phyloP scores from a whole-genome alignment of 345 rosid species.

The Passiflora organensis region DNA sequence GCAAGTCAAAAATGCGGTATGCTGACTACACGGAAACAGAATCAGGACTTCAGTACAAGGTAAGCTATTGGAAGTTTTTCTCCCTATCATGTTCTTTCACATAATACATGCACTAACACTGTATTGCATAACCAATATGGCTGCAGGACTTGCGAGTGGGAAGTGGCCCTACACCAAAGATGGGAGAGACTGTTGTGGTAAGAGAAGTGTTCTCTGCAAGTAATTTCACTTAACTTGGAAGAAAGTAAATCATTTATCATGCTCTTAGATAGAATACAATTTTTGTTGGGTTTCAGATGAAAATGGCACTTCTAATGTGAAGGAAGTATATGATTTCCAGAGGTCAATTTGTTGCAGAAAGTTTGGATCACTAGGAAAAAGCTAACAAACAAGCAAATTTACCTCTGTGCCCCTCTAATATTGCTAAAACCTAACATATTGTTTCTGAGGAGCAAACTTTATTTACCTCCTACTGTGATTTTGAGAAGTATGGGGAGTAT shows the following conservation, averaged over 20 bases:
- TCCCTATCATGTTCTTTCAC: not conserved
- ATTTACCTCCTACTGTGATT: too few species aligned
- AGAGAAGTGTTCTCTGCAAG: slow-evolving; percentile 15
- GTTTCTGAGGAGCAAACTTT: too few species aligned
- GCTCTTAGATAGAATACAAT: not conserved
- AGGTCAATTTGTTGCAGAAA: too few species aligned
- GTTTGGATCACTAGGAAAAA: too few species aligned
- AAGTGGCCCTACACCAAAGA: slow-evolving; percentile 70
- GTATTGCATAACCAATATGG: slow-evolving; percentile 16
- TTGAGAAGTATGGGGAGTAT: too few species aligned
- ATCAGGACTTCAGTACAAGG: slow-evolving; percentile 97
- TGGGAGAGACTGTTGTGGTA: slow-evolving; percentile 83
- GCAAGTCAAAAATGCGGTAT: slow-evolving; percentile 80
- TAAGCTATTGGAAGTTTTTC: slow-evolving; percentile 20
- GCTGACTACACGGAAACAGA: slow-evolving; percentile 79
- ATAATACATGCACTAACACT: not conserved
- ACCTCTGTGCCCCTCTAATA: too few species aligned
- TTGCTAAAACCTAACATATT: too few species aligned
- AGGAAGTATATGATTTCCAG: not conserved
- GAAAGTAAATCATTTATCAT: not conserved
- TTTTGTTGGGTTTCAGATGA: not conserved
- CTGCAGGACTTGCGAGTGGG: slow-evolving; percentile 82
- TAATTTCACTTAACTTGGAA: not conserved
- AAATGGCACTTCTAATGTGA: not conserved
- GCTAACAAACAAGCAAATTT: too few species aligned